phyloP scores from a whole-genome alignment of 192 early-diverging fungal species.

The Umbelopsis ramanniana region DNA sequence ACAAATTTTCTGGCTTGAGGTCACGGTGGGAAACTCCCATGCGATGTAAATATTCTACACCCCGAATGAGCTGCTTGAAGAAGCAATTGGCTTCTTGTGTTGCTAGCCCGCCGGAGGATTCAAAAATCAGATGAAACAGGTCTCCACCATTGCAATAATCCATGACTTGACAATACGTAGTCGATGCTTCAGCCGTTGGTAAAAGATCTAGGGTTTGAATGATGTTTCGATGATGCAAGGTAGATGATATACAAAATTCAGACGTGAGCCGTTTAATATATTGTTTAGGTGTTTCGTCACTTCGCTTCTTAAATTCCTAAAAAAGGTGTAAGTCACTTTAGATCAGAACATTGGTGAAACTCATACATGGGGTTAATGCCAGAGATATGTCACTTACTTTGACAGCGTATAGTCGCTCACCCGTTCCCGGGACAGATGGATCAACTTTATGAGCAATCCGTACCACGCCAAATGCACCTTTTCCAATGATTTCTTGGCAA shows the following conservation, averaged over 20 bases:
- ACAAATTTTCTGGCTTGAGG: constrained; percentile 88
- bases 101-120: constrained; percentile 57
- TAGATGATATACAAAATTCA: constrained; percentile 86
- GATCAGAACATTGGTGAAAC: neutral
- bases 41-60: constrained; percentile 77
- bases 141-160: constrained; percentile 87
- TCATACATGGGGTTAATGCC: too few relatives aligned
- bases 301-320: constrained; percentile 87
- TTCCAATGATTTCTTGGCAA: constrained; percentile 47
- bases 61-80: constrained; percentile 78
- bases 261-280: constrained; percentile 61
- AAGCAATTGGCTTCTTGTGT: constrained; percentile 59
- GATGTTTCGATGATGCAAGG: constrained; percentile 77
- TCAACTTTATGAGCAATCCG: constrained; percentile 45
- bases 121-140: constrained; percentile 72
- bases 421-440: constrained; percentile 23
- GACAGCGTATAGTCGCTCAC: constrained; percentile 48
- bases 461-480: constrained; percentile 50
- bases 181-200: constrained; percentile 64
- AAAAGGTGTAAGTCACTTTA: neutral
- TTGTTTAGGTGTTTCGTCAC: constrained; percentile 50
- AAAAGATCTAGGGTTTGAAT: constrained; percentile 79
- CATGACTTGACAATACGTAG: constrained; percentile 73
- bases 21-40: constrained; percentile 84
- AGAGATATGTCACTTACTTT: constrained; percentile 35